Base-by-base conservation (phyloP, 257 asterid genomes). In the Petrea volubilis region DNA sequence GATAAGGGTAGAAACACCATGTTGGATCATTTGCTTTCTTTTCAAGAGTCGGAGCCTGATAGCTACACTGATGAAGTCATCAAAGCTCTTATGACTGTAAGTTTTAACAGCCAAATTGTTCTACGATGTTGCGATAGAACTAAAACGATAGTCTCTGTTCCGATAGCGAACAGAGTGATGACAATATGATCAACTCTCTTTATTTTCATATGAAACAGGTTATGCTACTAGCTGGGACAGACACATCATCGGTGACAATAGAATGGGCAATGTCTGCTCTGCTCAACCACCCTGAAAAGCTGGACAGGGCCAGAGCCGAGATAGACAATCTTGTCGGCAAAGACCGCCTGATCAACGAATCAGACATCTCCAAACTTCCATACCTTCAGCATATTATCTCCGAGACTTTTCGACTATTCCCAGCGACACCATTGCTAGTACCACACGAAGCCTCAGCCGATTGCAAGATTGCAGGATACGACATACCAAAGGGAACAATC, bases 261-360 rank as follows among this genome's bases (percentile, higher is more conserved):
- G 92, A 90, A 76, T 88, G 96, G 92, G 93, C 91, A 1, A 81
- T 88, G 81, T 72, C 92, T 0, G 80, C 74, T 25, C 63, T 90
- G 33, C 85, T 90, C 12, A 88, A 88, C 75, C 79, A 86, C 71
- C 96, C 90, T 0, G 78, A 79, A 5, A 78, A 71, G 66, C n/a
- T 85, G 31, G 68, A 82, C 6, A 85, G 79, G 77, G 93, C 93
- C 11, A 81, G 81, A 78, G 70, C 55, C 1, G 96, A 91, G 71
- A 24, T 91, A 0, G 88, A 87, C 75, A 50, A n/a, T 1, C 24
- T 74, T 3, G 75, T 86, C 3, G 94, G 94, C 11, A 24, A 25
- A 0, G 76, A 85, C 14, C 85, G 88, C 0, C 60, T 85, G 0
- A 13, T 91, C 0, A 66, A 70, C 0, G 97, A 90, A 77, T 66